Conservation (phyloP, 345 rosid species). For the Eucalyptus grandis region DNA sequence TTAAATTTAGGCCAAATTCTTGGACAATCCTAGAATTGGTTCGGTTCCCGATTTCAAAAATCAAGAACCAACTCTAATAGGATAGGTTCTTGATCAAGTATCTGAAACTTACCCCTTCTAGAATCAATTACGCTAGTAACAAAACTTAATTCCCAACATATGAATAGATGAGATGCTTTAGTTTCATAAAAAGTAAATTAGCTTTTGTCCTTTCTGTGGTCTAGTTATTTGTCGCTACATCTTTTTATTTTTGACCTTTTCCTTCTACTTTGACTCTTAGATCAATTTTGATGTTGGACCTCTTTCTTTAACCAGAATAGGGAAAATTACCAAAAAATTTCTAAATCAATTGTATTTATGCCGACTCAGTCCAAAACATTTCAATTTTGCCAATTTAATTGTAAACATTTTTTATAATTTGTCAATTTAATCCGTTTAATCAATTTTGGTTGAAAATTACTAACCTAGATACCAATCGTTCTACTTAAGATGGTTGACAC, state of each 20-base stretch:
- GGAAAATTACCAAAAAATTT: too few species aligned
- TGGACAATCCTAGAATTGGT: background rate
- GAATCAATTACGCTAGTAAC: background rate
- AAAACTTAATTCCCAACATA: background rate
- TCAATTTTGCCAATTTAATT: too few species aligned
- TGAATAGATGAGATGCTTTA: background rate
- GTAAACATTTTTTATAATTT: too few species aligned
- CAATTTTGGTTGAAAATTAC: too few species aligned
- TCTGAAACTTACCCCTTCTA: background rate
- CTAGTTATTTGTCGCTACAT: background rate
- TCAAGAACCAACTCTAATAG: background rate
- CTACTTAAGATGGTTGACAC: too few species aligned
- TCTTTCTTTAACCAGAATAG: background rate
- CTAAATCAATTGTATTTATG: too few species aligned
- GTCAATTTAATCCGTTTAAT: too few species aligned
- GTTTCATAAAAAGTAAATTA: background rate
- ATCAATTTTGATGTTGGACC: too few species aligned
- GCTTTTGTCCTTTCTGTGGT: background rate
- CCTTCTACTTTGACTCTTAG: too few species aligned
- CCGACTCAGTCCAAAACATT: rapidly evolving
- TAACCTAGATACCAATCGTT: rapidly evolving
- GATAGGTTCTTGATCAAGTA: background rate
- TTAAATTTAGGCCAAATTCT: background rate
- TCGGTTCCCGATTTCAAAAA: background rate
- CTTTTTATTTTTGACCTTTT: too few species aligned